Base-by-base conservation (phyloP, 345 rosid species). In the Salix caprea region DNA sequence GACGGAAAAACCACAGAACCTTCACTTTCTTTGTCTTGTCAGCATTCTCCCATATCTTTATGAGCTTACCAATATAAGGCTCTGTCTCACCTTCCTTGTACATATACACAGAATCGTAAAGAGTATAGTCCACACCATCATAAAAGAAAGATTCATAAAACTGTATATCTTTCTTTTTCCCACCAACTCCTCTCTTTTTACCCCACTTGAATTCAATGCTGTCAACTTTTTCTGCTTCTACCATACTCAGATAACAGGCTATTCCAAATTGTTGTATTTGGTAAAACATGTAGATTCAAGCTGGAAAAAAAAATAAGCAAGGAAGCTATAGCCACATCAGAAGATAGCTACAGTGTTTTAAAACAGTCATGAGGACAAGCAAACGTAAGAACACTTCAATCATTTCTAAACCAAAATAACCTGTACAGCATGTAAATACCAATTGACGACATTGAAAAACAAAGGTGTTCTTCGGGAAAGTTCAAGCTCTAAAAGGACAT, bases 1-100 rank as follows among this genome's bases (percentile, higher is more conserved):
- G 92, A 58, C 80, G 91, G 78, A 92, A 88, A 77, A 89, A 90
- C 99, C 99, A 96, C 48, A 94, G 87, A 77, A 91, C 78, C 88
- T 87, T 92, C 72, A 89, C 88, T 82, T 72, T 86, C 78, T 85
- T 92, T 3, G 78, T 39, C 84, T 82, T 86, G 70, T 86, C 76
- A 36, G 84, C 12, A 61, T 58, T 70, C 83, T 96, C 97, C 94
- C 97, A 94, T 58, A 93, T 89, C 76, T 87, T 92, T 5, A 90
- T 77, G 46, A 96, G 82, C 72, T 86, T 96, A 54, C 95, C 99
- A 44, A 96, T 23, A 67, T 84, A 82, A 71, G 96, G 98, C 84
- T 90, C 92, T 0, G 83, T 64, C 73, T 87, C 89, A 6, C 66
- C 72, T 23, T 85, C 82, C 64, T 78, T 62, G 28, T 80, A 78